Base-by-base conservation (phyloP, 495 filamentous ascomycete genomes). In the Hamigera avellanea region DNA sequence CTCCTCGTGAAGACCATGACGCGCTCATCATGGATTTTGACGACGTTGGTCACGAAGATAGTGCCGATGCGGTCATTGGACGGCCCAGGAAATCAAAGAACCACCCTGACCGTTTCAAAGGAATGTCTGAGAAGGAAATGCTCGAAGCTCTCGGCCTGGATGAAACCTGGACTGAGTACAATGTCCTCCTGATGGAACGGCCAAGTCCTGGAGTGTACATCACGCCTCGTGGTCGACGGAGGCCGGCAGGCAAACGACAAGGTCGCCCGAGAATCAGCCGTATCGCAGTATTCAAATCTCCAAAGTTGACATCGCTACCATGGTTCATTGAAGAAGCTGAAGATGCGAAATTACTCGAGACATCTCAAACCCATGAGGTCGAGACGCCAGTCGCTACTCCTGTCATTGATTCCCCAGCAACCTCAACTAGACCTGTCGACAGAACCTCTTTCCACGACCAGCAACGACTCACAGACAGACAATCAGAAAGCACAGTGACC, bases 251-350 rank as follows among this genome's bases (percentile, higher is more conserved):
- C 5, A 62, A 58, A 36, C 46, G 47, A 19, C 56, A 57, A 45
- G 73, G 73, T n/a, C 67, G 72, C 3, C 72, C 71, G 7, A 52
- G 52, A 7, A 57, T 55, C 40, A 67, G 64, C 17, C 48, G 68
- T 12, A 50, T 78, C 32, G 70, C 64, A 2, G 59, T 73, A 2
- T 67, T 76, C 50, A 75, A 69, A 48, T 69, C 60, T 0, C 18
- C 50, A 3, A 52, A 54, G 19, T 30, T 73, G 21, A 30, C 36
- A 6, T 43, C 54, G 7, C 35, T 71, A 14, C 45, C 58, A 2
- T 67, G 64, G 64, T 67, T 67, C 30, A 28, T 44, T 8, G 35
- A 52, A 13, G 35, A 37, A 8, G 19, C 14, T 6, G 5, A n/a
- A 25, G 33, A 3, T 19, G 18, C 33, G 5, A 12, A 4, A 17